Evolutionary conservation across 768 basidiomycete species (phyloP).

Genomic region (Mycena filopes): DNA sequence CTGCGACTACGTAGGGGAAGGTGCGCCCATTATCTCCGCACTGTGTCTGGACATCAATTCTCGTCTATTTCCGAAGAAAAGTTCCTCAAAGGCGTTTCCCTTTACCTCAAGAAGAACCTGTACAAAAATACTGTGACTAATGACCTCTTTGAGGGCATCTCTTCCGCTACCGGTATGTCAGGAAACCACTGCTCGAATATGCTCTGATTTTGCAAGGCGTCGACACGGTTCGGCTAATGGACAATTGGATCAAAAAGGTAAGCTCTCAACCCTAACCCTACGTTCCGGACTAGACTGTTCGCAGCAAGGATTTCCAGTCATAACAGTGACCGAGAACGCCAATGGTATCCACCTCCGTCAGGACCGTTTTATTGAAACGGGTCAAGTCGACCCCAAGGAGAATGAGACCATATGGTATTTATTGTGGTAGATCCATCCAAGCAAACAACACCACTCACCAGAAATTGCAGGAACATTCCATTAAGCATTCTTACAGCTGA

Average conservation of each 20-base stretch:
- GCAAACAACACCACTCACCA: background rate
- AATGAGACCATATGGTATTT: conserved; percentile 88
- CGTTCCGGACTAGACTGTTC: background rate
- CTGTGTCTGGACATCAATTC: too few relatives aligned
- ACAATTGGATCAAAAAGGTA: conserved; percentile 90
- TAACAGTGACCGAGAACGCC: conserved; percentile 83
- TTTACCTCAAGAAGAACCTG: conserved; percentile 90
- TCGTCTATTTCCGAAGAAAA: too few relatives aligned
- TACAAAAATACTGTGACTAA: conserved; percentile 87
- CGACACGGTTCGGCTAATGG: conserved; percentile 85
- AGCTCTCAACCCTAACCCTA: conserved; percentile 5
- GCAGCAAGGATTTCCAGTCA: conserved; percentile 86
- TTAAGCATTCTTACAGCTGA: conserved; percentile 76
- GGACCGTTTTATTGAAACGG: conserved; percentile 92
- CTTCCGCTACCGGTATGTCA: conserved; percentile 68
- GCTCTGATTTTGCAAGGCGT: conserved; percentile 49
- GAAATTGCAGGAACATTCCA: conserved; percentile 77
- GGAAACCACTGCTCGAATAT: background rate
- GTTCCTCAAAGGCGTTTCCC: conserved; percentile 89
- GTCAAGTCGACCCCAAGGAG: conserved; percentile 79
- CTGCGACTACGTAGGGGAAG: conserved; percentile 87
- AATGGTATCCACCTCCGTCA: conserved; percentile 84
- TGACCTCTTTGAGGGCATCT: conserved; percentile 90
- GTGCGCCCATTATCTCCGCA: too few relatives aligned
- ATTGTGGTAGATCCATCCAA: conserved; percentile 3